Evolutionary conservation across 768 basidiomycete species (phyloP).

Genomic region (Boletus speciosus): DNA sequence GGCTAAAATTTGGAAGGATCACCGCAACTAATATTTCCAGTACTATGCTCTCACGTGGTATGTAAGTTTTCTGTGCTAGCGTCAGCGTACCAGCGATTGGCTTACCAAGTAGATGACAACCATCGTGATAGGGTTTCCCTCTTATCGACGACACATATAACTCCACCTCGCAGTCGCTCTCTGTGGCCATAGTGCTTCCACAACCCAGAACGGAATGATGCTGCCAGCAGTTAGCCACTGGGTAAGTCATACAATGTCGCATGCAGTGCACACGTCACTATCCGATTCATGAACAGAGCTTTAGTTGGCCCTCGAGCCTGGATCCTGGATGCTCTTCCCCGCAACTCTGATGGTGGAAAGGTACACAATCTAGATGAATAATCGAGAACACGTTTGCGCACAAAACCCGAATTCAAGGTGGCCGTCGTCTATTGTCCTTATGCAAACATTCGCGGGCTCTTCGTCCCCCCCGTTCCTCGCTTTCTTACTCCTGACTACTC

Average conservation of each 20-base stretch:
- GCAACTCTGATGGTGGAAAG: background rate
- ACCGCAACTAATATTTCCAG: background rate
- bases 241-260: background rate
- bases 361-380: background rate
- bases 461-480: background rate
- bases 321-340: background rate
- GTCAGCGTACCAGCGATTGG: background rate
- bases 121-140: background rate
- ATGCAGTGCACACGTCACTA: background rate
- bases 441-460: background rate
- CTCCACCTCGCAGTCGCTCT: background rate
- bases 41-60: background rate
- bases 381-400: background rate
- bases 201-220: background rate
- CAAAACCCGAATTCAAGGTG: background rate
- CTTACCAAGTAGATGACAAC: background rate
- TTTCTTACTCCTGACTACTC: background rate
- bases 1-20: background rate
- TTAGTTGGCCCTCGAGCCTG: background rate
- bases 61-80: background rate
- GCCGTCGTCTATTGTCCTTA: background rate
- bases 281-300: background rate
- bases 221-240: background rate
- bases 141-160: background rate
- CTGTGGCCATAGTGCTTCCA: background rate